Conservation (phyloP, 768 basidiomycete species). For the Collybia sp. region DNA sequence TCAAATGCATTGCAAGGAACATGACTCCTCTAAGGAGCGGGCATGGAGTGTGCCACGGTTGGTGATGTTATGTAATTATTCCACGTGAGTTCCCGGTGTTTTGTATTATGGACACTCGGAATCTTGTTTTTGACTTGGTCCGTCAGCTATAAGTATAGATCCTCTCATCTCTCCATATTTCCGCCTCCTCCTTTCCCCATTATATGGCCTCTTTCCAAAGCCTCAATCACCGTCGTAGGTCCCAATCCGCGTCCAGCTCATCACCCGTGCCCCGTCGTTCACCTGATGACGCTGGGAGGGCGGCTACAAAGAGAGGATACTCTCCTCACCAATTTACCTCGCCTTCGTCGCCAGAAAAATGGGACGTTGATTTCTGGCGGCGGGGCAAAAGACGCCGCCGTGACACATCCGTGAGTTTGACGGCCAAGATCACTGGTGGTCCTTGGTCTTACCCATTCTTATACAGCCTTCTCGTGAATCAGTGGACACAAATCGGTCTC, state of each 20-base stretch:
- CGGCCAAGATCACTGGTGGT: slow-evolving; percentile 13
- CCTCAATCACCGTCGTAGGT: slow-evolving; percentile 41
- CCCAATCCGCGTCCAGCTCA: slow-evolving; percentile 44
- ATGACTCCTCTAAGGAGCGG: too few species aligned
- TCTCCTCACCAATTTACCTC: slow-evolving; percentile 31
- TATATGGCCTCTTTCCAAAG: slow-evolving; percentile 28
- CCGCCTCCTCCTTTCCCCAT: too few species aligned
- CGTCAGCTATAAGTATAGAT: too few species aligned
- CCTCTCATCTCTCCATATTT: slow-evolving; percentile 5
- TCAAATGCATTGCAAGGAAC: too few species aligned
- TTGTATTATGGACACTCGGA: too few species aligned
- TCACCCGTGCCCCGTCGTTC: slow-evolving; percentile 27
- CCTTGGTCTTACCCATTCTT: slow-evolving; percentile 4
- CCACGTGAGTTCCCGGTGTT: too few species aligned
- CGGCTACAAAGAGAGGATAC: slow-evolving; percentile 45
- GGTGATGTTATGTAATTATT: too few species aligned
- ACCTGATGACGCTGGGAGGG: slow-evolving; percentile 32
- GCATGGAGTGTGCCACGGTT: too few species aligned
- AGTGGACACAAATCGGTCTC: too few species aligned
- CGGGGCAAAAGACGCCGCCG: slow-evolving; percentile 51
- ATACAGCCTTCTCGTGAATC: slow-evolving; percentile 20
- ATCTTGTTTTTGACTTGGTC: too few species aligned
- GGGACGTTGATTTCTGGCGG: slow-evolving; percentile 50
- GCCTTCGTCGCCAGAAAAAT: slow-evolving; percentile 34
- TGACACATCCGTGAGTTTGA: slow-evolving; percentile 42